A percentile compares a stretch with the other conserved stretches of the same genome.
These are phyloP conservation scores for Phytomonas serpens DNA, from an alignment of 208 protist species.

Conservation along the genomic window DNA sequence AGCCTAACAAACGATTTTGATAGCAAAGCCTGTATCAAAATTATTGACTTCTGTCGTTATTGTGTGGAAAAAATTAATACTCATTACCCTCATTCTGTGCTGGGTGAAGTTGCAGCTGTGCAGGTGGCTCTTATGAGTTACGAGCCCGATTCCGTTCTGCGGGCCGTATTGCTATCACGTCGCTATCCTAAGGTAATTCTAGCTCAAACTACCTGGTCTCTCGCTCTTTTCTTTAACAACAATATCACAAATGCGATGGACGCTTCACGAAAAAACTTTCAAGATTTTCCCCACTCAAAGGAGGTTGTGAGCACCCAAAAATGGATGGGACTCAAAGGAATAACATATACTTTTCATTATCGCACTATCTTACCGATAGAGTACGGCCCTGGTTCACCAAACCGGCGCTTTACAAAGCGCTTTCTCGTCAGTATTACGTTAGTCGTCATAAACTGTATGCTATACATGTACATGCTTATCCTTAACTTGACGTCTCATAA, in stretches of 20 bases:
- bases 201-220: slow-evolving; percentile 59
- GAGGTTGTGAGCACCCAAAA: slow-evolving; percentile 27
- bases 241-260: slow-evolving; percentile 67
- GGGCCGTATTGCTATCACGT: slow-evolving; percentile 40
- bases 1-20: not conserved
- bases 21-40: slow-evolving; percentile 12
- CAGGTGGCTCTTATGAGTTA: slow-evolving; percentile 23
- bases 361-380: slow-evolving; percentile 41
- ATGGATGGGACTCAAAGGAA: not conserved
- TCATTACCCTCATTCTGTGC: slow-evolving; percentile 48
- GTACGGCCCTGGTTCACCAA: slow-evolving; percentile 32
- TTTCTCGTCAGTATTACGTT: slow-evolving; percentile 38
- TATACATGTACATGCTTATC: slow-evolving; percentile 30
- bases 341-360: slow-evolving; percentile 63
- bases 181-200: slow-evolving; percentile 50
- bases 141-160: slow-evolving; percentile 32
- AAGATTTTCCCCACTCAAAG: slow-evolving; percentile 59
- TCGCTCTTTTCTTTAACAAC: slow-evolving; percentile 55
- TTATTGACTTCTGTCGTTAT: slow-evolving; percentile 32
- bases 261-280: slow-evolving; percentile 42
- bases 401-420: slow-evolving; percentile 40
- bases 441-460: slow-evolving; percentile 28
- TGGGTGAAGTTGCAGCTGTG: slow-evolving; percentile 30
- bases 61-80: slow-evolving; percentile 37
- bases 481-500: slow-evolving; percentile 27